These are phyloP conservation scores for Metarhizium anisopliae DNA, from an alignment of 2,329 filamentous ascomycete species.

Conservation along the genomic window DNA sequence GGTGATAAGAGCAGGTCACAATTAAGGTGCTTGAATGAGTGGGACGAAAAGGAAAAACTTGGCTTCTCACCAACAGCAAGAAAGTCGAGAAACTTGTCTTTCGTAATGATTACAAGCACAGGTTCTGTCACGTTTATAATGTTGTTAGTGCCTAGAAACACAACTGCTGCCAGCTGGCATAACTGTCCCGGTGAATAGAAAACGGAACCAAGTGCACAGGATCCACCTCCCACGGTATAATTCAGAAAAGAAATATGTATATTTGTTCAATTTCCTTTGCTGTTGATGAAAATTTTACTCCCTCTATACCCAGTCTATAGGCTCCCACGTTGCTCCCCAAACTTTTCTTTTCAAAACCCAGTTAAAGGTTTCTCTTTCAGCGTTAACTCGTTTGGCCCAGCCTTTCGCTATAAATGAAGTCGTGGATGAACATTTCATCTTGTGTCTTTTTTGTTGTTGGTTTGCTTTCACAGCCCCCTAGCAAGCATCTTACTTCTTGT, in stretches of 20 bases:
- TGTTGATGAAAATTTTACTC: conserved; percentile 1
- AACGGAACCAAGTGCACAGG: neutral
- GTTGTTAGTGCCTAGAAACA: neutral
- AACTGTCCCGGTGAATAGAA: neutral
- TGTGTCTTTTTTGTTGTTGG: neutral
- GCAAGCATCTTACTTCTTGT: conserved; percentile 42
- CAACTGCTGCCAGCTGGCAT: neutral
- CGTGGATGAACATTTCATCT: neutral
- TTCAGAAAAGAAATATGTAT: neutral
- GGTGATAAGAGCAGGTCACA: no score
- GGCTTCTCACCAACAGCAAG: neutral
- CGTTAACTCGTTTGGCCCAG: neutral
- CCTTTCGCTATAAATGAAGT: conserved; percentile 3
- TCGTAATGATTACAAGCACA: neutral
- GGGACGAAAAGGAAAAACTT: neutral
- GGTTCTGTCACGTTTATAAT: neutral
- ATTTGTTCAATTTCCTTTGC: neutral
- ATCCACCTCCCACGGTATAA: neutral
- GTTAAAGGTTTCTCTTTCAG: neutral
- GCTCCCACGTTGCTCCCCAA: neutral
- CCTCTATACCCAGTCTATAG: conserved; percentile 9
- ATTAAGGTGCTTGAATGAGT: neutral
- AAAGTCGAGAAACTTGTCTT: neutral
- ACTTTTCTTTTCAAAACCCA: neutral
- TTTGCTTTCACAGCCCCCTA: neutral